These are phyloP conservation scores for Neofusicoccum kwambonambiense DNA, from an alignment of 2,329 filamentous ascomycete species.

Conservation along the genomic window DNA sequence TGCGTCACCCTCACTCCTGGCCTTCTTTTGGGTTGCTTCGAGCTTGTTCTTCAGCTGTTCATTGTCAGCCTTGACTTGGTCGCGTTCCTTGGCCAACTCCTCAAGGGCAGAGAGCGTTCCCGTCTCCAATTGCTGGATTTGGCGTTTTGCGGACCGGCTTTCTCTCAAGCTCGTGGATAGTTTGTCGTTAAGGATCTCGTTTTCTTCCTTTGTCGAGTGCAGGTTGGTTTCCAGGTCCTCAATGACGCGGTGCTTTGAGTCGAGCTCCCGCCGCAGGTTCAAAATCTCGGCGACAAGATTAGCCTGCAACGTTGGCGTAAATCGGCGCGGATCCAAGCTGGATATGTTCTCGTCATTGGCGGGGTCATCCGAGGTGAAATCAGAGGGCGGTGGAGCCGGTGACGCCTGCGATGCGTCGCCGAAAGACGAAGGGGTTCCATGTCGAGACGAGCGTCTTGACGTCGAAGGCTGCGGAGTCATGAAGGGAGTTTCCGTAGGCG, in stretches of 20 bases:
- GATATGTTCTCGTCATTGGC: constrained; percentile 67
- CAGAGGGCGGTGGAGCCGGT: constrained; percentile 55
- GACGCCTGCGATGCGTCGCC: constrained; percentile 62
- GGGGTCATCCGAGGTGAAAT: constrained; percentile 49
- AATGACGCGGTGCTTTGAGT: constrained; percentile 83
- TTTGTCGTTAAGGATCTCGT: constrained; percentile 65
- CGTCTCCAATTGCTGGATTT: constrained; percentile 82
- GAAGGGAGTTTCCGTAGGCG: constrained; percentile 70
- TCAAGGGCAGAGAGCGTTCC: constrained; percentile 83
- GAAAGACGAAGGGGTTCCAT: constrained; percentile 42
- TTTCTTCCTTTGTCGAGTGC: constrained; percentile 69
- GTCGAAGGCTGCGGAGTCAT: constrained; percentile 56
- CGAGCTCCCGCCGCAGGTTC: constrained; percentile 79
- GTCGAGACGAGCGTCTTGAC: constrained; percentile 65
- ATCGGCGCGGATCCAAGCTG: constrained; percentile 82
- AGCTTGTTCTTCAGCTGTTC: constrained; percentile 74
- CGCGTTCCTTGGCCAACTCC: constrained; percentile 80
- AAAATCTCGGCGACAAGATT: constrained; percentile 94
- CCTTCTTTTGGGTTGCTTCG: constrained; percentile 73
- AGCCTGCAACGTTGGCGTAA: constrained; percentile 92
- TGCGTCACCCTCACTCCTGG: constrained; percentile 79
- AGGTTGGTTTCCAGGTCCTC: constrained; percentile 78
- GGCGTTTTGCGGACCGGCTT: constrained; percentile 74
- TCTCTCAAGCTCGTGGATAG: constrained; percentile 70
- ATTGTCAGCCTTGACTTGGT: constrained; percentile 73